A percentile compares a stretch with the other conserved stretches of the same genome.
These are phyloP conservation scores for Boechera retrofracta DNA, from an alignment of 345 rosid genomes.

Conservation along the genomic window DNA sequence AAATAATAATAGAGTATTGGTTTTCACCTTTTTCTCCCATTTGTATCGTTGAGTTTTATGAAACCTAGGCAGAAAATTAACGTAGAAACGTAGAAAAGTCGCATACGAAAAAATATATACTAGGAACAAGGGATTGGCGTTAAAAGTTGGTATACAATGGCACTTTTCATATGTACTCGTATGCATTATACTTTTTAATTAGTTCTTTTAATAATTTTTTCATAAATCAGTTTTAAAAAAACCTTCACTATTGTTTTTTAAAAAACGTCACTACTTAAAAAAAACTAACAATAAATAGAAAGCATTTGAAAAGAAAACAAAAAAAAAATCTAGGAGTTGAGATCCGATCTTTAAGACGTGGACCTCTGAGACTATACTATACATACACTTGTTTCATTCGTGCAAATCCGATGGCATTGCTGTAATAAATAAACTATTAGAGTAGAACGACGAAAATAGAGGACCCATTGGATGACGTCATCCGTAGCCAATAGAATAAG, in stretches of 20 bases:
- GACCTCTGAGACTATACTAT: constrained; percentile 13
- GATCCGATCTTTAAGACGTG: constrained; percentile 34
- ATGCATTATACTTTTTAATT: not conserved
- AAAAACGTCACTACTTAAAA: not conserved
- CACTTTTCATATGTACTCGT: constrained; percentile 22
- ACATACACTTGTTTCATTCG: constrained; percentile 27
- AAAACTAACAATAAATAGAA: not conserved
- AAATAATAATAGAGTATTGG: not conserved
- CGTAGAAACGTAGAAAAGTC: constrained; percentile 37
- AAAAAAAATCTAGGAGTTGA: constrained; percentile 27
- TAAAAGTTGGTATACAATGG: constrained; percentile 10
- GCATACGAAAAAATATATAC: not conserved
- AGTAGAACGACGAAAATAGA: not conserved
- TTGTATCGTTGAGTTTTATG: constrained; percentile 27
- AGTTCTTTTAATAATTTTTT: not conserved
- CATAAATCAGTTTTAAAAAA: not conserved
- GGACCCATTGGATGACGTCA: constrained; percentile 1
- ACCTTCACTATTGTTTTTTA: not conserved
- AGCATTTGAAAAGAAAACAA: not conserved
- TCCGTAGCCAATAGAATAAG: constrained; percentile 7
- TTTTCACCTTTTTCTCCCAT: constrained; percentile 4
- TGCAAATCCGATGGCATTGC: constrained; percentile 31
- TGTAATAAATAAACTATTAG: not conserved
- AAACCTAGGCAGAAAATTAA: constrained; percentile 31
- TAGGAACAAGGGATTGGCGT: not conserved